Evolutionary conservation across 2,329 filamentous ascomycete genomes (phyloP).

Genomic region (Aureobasidium sp.): DNA sequence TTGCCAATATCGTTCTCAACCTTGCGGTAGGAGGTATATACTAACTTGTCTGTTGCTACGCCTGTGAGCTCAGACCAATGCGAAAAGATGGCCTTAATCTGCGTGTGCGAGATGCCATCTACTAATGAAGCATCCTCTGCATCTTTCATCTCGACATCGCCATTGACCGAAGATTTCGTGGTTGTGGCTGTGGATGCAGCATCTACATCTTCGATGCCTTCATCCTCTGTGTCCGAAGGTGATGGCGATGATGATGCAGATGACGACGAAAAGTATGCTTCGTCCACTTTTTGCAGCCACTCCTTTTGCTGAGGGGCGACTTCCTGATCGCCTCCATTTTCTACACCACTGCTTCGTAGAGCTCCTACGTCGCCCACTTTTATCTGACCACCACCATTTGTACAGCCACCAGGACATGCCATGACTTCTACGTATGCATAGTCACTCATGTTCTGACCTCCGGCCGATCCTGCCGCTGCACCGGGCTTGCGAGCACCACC

Average conservation of each 20-base stretch:
- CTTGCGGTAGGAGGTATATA: slow-evolving; percentile 81
- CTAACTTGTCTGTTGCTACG: slow-evolving; percentile 63
- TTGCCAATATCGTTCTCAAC: slow-evolving; percentile 95
- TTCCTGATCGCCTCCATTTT: slow-evolving; percentile 30
- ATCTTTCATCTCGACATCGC: slow-evolving; percentile 11
- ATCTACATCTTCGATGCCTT: slow-evolving; percentile 14
- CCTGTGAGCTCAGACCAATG: slow-evolving; percentile 71
- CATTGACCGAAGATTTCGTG: not conserved
- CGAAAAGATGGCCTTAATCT: slow-evolving; percentile 61
- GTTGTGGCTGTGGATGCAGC: not conserved
- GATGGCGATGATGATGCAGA: slow-evolving; percentile 15
- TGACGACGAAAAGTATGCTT: slow-evolving; percentile 27
- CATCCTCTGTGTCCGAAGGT: slow-evolving; percentile 25
- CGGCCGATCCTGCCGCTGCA: slow-evolving; percentile 31
- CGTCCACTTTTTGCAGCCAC: slow-evolving; percentile 67
- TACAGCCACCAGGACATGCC: slow-evolving; percentile 98
- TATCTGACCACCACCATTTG: slow-evolving; percentile 93
- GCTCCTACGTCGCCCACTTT: slow-evolving; percentile 70
- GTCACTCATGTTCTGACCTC: slow-evolving; percentile 42
- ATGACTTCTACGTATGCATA: slow-evolving; percentile 97
- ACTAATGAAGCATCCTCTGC: slow-evolving; percentile 20
- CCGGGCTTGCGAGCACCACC: slow-evolving; percentile 49
- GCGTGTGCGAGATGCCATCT: slow-evolving; percentile 53
- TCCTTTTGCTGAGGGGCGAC: slow-evolving; percentile 18
- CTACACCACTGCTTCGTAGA: slow-evolving; percentile 31